A percentile compares a stretch with the other conserved stretches of the same genome.
Evolutionary conservation across 176 grass and related monocot species (phyloP).

Genomic region (Zoysia pacifica): DNA sequence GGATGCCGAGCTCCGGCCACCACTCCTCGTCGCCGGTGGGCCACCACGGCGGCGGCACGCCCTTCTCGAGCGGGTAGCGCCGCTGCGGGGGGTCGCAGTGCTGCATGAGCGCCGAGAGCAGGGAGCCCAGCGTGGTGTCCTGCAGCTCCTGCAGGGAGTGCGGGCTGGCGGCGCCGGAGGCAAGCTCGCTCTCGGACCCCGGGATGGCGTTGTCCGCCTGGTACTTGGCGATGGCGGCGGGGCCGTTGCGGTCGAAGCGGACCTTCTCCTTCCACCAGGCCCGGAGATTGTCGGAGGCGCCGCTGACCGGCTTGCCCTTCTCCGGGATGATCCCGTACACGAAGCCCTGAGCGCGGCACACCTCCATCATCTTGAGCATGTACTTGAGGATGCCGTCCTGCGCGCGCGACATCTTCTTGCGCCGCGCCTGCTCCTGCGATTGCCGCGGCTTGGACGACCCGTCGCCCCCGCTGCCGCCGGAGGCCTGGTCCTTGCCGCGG

Average conservation of each 20-base stretch:
- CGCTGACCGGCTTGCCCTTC: slow-evolving; percentile 87
- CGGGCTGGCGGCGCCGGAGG: no score
- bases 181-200: no score
- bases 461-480: no score
- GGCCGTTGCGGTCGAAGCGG: slow-evolving; percentile 89
- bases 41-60: slow-evolving; percentile 81
- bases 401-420: slow-evolving; percentile 91
- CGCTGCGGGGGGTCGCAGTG: slow-evolving; percentile 85
- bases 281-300: slow-evolving; percentile 84
- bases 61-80: slow-evolving; percentile 88
- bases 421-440: slow-evolving; percentile 67
- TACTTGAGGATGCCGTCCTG: slow-evolving; percentile 98
- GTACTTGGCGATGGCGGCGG: slow-evolving; percentile 66
- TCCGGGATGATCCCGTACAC: slow-evolving; percentile 94
- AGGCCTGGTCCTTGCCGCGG: slow-evolving; percentile 14
- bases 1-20: slow-evolving; percentile 71
- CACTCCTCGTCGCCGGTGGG: slow-evolving; percentile 79
- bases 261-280: slow-evolving; percentile 99
- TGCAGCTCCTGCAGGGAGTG: slow-evolving; percentile 87
- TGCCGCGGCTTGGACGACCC: slow-evolving; percentile 34
- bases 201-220: slow-evolving; percentile 32
- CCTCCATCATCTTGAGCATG: slow-evolving; percentile 97
- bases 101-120: slow-evolving; percentile 94
- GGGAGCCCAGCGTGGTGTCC: slow-evolving; percentile 85
- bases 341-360: slow-evolving; percentile 82